Evolutionary conservation across 768 basidiomycete species (phyloP), one percentile per base, ranked within the genome.

Genomic region (Calocybe gangraenosa): DNA sequence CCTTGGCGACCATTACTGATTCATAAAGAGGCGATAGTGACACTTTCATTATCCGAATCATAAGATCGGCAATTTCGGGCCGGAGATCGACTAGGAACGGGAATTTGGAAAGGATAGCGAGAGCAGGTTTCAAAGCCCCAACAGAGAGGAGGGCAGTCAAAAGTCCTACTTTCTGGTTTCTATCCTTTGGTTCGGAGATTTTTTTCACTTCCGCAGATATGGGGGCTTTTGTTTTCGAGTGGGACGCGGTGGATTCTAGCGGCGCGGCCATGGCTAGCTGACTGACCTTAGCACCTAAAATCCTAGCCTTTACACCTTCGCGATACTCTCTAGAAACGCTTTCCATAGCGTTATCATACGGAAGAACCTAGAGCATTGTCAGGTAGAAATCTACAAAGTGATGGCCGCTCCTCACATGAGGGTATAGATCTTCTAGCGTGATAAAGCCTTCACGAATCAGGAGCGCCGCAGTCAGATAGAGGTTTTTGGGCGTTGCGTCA

Each of bases 391-490:
- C 28, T 4, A 13, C 34, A 42, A 47, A 13, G 23, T 32, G 21
- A n/a, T n/a, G n/a, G 20, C 46, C 43, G 37, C 17, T 20, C 66
- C 84, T 54, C 58, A 94, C 92, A 67, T 98, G 94, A n/a, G 88
- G 81, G 66, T 92, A 92, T 9, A 99, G 65, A 59, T 96, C 95
- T 58, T 92, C 84, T 7, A 95, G 65, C 2, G 82, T 78, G 45
- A 98, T 78, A 58, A 94, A 87, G 2, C 87, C 87, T 65, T 97
- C 89, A 19, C 89, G 85, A 53, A 98, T 89, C 31, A 98, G 70
- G 10, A 98, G 68, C 5, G 94, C 94, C 0, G 92, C 82, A 17
- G 86, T 76, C 28, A 93, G 74, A 55, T 87, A 89, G 11, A 98
- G 70, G 46, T 79, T 83, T 53, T 76, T 81, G 0, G 91, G 87